Evolutionary conservation across 306 rosid species (phyloP).

Genomic region (Medicago ruthenica): DNA sequence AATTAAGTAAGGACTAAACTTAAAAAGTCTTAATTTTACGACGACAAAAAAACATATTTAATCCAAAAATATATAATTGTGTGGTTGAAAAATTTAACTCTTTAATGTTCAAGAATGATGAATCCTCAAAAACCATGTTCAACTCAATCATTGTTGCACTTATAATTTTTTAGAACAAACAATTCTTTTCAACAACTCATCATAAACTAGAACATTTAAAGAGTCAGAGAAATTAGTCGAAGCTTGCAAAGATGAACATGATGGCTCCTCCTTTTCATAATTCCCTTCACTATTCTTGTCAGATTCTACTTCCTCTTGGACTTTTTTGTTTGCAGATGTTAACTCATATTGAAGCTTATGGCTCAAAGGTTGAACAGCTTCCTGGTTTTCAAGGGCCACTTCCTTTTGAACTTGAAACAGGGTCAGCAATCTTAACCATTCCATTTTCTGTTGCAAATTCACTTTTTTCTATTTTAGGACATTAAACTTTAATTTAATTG

Average conservation of each 20-base stretch:
- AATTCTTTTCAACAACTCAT: not conserved
- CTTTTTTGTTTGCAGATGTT: not conserved
- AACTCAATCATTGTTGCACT: not conserved
- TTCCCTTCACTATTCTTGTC: not conserved
- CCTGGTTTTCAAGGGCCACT: constrained; percentile 25
- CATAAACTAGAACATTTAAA: not conserved
- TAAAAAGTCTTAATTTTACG: too few relatives aligned
- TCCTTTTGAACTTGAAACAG: constrained; percentile 13
- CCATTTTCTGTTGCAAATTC: not conserved
- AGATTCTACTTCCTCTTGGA: not conserved
- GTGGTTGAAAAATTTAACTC: too few relatives aligned
- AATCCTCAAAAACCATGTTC: not conserved
- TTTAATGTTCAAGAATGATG: too few relatives aligned
- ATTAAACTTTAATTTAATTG: too few relatives aligned
- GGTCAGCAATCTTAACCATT: not conserved
- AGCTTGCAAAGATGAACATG: not conserved
- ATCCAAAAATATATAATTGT: too few relatives aligned
- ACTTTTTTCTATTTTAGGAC: too few relatives aligned
- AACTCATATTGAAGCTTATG: not conserved
- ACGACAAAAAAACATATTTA: too few relatives aligned
- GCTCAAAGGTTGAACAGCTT: constrained; percentile 4
- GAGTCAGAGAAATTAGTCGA: too few relatives aligned
- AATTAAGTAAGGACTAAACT: too few relatives aligned
- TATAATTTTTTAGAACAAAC: too few relatives aligned
- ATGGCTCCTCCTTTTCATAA: not conserved